Evolutionary conservation across 306 rosid species (phyloP).

Genomic region (Cucurbita maxima): DNA sequence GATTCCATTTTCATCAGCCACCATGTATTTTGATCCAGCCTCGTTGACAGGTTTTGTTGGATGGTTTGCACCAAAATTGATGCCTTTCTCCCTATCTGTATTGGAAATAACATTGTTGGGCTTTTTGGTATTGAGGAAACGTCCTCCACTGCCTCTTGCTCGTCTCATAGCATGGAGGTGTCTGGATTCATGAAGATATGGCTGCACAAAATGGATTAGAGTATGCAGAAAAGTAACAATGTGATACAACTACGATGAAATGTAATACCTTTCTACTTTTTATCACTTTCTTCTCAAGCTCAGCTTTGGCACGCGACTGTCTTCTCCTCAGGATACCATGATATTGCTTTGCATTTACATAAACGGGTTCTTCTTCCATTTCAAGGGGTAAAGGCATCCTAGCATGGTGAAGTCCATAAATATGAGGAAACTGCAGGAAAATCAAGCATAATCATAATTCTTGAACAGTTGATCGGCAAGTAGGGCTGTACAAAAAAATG

Average conservation of each 20-base stretch:
- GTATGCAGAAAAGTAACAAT: background rate
- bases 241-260: background rate
- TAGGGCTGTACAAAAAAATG: background rate
- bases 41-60: constrained; percentile 12
- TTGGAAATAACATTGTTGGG: constrained; percentile 16
- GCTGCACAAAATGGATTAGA: constrained; percentile 23
- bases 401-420: constrained; percentile 50
- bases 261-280: constrained; percentile 57
- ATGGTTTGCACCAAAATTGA: constrained; percentile 12
- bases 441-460: constrained; percentile 10
- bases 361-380: constrained; percentile 86
- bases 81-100: constrained; percentile 16
- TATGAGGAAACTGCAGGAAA: constrained; percentile 39
- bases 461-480: background rate
- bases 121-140: constrained; percentile 69
- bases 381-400: constrained; percentile 81
- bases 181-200: constrained; percentile 83
- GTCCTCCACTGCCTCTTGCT: constrained; percentile 82
- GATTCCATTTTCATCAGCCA: constrained; percentile 16
- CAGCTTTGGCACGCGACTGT: constrained; percentile 84
- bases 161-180: constrained; percentile 82
- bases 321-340: constrained; percentile 84
- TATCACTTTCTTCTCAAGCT: constrained; percentile 52
- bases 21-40: constrained; percentile 8
- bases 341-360: constrained; percentile 88